Base-by-base conservation (phyloP, 768 basidiomycete species). In the Auricularia heimuer region DNA sequence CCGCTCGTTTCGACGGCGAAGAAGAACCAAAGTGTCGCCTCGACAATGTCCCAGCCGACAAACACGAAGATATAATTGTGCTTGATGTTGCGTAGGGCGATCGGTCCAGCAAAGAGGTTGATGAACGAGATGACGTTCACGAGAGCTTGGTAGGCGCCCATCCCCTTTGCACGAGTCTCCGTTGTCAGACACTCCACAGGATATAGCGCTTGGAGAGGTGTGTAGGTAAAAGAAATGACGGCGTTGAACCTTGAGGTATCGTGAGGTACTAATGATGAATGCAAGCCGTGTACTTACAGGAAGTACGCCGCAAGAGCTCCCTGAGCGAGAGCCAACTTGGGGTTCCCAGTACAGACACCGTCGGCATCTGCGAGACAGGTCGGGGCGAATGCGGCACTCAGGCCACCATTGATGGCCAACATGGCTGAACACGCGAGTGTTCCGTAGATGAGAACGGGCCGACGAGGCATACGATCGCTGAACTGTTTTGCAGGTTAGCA, bases 101-200 rank as follows among this genome's bases (percentile, higher is more conserved):
- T 76, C 1, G 80, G 79, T 3, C 77, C 77, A 4, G 83, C 83
- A 63, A 82, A 85, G 11, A 78, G 78, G 69, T 83, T 85, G 70
- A 81, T 77, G 65, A 82, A 78, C 12, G 77, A 77, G 65, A 74
- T 65, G 24, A 67, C 65, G 58, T 66, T 66, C 64, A 70, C 68
- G 42, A 73, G 71, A 62, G 72, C 66, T 33, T 70, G 81, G 65
- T 75, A 84, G 74, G 82, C 70, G 3, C 83, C 83, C 78, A 87
- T 83, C 65, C 85, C 85, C 71, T 86, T 86, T 4, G 84, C 84
- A 54, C 84, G 79, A 36, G 83, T 80, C 51, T 82, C 84, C 62
- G 81, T 83, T 63, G 80, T 77, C 18, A 85, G 73, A 68, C 80
- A 81, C 67, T 86, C 85, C 21, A 80, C 79, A 3, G 84, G 82